These are phyloP conservation scores for Hawksworthiomyces lignivorus DNA, from an alignment of 2,329 filamentous ascomycete species.

Conservation along the genomic window DNA sequence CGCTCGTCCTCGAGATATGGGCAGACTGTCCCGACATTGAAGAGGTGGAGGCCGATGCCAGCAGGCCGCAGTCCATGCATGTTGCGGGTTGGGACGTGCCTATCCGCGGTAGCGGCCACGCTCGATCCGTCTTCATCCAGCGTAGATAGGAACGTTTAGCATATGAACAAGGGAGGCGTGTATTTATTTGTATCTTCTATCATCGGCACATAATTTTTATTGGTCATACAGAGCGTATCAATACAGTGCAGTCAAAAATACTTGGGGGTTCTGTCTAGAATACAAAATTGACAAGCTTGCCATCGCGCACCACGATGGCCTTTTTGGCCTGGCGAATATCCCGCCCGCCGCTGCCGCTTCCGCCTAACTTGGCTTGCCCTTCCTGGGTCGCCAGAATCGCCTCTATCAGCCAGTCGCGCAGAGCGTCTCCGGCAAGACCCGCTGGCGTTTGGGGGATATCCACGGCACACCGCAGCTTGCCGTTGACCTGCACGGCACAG, in stretches of 20 bases:
- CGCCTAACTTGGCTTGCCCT: slow-evolving; percentile 49
- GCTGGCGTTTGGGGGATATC: slow-evolving; percentile 48
- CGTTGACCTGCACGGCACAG: slow-evolving; percentile 71
- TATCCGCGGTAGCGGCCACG: slow-evolving; percentile 39
- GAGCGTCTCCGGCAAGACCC: slow-evolving; percentile 34
- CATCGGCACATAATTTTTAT: no score
- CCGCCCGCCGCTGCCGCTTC: slow-evolving; percentile 33
- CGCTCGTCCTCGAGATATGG: slow-evolving; percentile 57
- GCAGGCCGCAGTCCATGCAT: slow-evolving; percentile 15
- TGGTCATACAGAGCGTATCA: no score
- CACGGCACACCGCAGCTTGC: slow-evolving; percentile 64
- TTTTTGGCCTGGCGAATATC: slow-evolving; percentile 49
- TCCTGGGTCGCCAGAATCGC: slow-evolving; percentile 55
- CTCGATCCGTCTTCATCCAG: slow-evolving; percentile 35
- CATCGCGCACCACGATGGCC: slow-evolving; percentile 58
- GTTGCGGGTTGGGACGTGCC: slow-evolving; percentile 24
- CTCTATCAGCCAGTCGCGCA: slow-evolving; percentile 54
- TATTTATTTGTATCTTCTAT: background rate
- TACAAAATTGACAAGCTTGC: slow-evolving; percentile 70
- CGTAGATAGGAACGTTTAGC: background rate
- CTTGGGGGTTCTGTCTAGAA: slow-evolving; percentile 30
- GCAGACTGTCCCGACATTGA: slow-evolving; percentile 52
- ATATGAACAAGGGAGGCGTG: background rate
- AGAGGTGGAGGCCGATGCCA: slow-evolving; percentile 15
- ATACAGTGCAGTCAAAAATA: background rate